phyloP scores from a whole-genome alignment of 257 asterid species.

The Fraxinus cuspidata region DNA sequence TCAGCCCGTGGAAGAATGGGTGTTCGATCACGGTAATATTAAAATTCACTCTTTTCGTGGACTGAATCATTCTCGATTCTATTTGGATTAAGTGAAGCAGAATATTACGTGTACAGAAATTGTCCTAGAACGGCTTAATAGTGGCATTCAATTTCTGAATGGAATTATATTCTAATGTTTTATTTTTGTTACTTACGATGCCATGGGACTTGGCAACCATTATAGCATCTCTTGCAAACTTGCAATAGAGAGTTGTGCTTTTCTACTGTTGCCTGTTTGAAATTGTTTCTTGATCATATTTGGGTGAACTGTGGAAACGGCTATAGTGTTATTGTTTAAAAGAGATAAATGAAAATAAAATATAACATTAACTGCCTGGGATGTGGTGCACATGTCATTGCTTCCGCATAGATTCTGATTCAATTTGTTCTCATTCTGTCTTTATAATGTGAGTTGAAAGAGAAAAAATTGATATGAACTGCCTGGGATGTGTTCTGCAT shows the following conservation, averaged over 20 bases:
- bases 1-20: constrained; percentile 84
- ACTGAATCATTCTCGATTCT: neutral
- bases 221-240: neutral
- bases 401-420: neutral
- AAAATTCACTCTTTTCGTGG: constrained; percentile 2
- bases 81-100: neutral
- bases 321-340: neutral
- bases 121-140: neutral
- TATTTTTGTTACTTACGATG: neutral
- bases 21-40: constrained; percentile 76
- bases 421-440: neutral
- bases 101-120: neutral
- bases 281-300: neutral
- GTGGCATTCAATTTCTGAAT: neutral
- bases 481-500: constrained; percentile 20
- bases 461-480: constrained; percentile 5
- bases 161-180: neutral
- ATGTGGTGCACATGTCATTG: neutral
- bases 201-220: neutral
- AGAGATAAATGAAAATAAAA: neutral
- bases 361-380: neutral
- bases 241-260: neutral
- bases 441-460: neutral
- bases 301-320: neutral
- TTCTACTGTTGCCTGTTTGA: neutral